Evolutionary conservation across 345 rosid species (phyloP).

Genomic region (Chamaenerion angustifolium): DNA sequence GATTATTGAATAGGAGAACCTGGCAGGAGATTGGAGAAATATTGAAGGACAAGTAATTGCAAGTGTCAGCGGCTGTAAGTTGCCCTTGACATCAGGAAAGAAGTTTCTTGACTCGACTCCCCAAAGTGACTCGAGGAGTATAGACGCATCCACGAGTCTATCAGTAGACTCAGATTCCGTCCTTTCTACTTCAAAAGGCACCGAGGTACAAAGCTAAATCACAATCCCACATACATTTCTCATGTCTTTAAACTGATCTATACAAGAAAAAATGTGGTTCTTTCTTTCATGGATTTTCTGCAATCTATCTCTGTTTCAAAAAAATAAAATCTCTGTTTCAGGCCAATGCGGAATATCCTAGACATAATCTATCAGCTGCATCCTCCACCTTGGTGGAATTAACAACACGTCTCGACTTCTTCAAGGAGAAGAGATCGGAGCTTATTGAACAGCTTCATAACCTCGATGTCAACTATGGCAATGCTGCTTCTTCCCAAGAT

Average conservation of each 20-base stretch:
- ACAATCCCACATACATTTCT: too few species aligned
- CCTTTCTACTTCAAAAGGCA: slow-evolving; percentile 30
- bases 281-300: too few species aligned
- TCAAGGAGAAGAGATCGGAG: slow-evolving; percentile 97
- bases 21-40: slow-evolving; percentile 65
- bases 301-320: slow-evolving; percentile 12
- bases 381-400: slow-evolving; percentile 87
- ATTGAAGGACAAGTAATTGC: slow-evolving; percentile 51
- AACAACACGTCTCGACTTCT: slow-evolving; percentile 92
- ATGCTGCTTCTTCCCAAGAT: slow-evolving; percentile 56
- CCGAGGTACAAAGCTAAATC: slow-evolving; percentile 32
- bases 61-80: slow-evolving; percentile 61
- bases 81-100: slow-evolving; percentile 31
- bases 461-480: slow-evolving; percentile 82
- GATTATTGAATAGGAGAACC: slow-evolving; percentile 38
- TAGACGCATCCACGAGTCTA: slow-evolving; percentile 47
- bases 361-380: slow-evolving; percentile 53
- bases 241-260: too few species aligned
- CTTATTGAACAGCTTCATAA: slow-evolving; percentile 96
- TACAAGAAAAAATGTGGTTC: too few species aligned
- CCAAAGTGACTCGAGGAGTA: slow-evolving; percentile 55
- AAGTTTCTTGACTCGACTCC: slow-evolving; percentile 48
- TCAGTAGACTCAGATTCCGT: too few species aligned
- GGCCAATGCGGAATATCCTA: slow-evolving; percentile 53
- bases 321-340: slow-evolving; percentile 18